These are phyloP conservation scores for Solanum arcanum DNA, from an alignment of 257 asterid species.

Conservation along the genomic window DNA sequence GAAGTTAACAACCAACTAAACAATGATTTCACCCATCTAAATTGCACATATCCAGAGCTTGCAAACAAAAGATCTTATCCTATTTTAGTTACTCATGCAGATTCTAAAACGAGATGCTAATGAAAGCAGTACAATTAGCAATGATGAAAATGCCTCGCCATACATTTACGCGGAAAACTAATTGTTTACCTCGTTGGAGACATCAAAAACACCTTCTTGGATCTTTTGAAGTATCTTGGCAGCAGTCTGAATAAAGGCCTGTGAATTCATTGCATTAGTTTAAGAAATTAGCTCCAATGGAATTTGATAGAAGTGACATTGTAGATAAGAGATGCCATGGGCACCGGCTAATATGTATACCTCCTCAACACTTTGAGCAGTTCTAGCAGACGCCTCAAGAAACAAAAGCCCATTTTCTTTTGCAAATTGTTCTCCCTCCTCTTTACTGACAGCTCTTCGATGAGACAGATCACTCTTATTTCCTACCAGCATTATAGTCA, in stretches of 20 bases:
- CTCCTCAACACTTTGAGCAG: constrained; percentile 82
- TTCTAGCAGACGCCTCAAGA: constrained; percentile 72
- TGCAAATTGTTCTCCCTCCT: constrained; percentile 87
- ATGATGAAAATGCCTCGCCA: not conserved
- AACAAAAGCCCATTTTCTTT: constrained; percentile 66
- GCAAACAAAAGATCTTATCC: not conserved
- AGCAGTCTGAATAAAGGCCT: constrained; percentile 66
- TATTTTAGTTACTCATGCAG: not conserved
- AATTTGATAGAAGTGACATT: not conserved
- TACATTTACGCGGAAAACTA: not conserved
- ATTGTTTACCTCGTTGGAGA: constrained; percentile 53
- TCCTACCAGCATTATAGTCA: constrained; percentile 68
- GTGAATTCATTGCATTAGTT: not conserved
- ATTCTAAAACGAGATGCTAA: not conserved
- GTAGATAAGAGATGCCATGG: not conserved
- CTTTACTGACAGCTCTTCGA: constrained; percentile 70
- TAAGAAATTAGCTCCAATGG: not conserved
- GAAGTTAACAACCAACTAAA: not conserved
- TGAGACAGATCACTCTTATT: constrained; percentile 73
- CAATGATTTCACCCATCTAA: not conserved
- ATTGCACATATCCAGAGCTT: not conserved
- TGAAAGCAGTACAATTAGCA: not conserved
- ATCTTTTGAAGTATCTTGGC: constrained; percentile 64
- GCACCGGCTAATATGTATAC: constrained; percentile 7
- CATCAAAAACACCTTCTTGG: constrained; percentile 62